Evolutionary conservation across 805 yeast species (phyloP), one percentile per base, ranked within the genome.

Genomic region (Candida vaughaniae): DNA sequence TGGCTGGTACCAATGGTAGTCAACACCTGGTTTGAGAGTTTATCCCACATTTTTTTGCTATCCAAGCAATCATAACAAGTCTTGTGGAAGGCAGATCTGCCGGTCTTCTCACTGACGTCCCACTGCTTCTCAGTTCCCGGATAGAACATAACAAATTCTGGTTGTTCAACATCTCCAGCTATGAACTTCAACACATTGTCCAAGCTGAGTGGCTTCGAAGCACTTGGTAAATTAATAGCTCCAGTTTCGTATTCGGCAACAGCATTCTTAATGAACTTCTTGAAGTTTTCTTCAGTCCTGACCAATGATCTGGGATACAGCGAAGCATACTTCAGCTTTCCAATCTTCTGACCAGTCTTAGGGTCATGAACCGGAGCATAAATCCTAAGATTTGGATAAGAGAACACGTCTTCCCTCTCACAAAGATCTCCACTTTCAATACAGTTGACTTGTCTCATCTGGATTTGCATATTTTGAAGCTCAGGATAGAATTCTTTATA

Each of bases 341-440:
- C 61, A 3, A 48, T 46, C 22, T 55, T 51, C 4, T 53, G 49
- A 1, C 64, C 64, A 3, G 52, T 41, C 7, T 46, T 29, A 9
- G 35, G 36, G 29, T 62, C 58, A 15, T 58, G 77, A 16, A 64
- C 61, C 0, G 88, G 83, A 1, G 78, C 79, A 61, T 84, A 90
- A 6, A 91, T 66, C 37, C 83, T 68, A 26, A 91, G 60, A 15
- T 73, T 64, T 5, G 99, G 99, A 55, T 76, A 90, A n/a, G 66
- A 73, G 14, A 39, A 49, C 38, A 91, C 74, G 3, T 72, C 70
- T 58, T 86, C 85, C 16, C 79, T 65, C 6, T 62, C 67, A 61
- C 99, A 93, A 36, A 93, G 66, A 56, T 91, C 98, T 9, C 95
- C 96, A 52, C 82, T 75, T 31, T 77, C 86, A 6, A 85, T 75